These are phyloP conservation scores for Penicillium canariense DNA, from an alignment of 495 filamentous ascomycete genomes.

Conservation along the genomic window DNA sequence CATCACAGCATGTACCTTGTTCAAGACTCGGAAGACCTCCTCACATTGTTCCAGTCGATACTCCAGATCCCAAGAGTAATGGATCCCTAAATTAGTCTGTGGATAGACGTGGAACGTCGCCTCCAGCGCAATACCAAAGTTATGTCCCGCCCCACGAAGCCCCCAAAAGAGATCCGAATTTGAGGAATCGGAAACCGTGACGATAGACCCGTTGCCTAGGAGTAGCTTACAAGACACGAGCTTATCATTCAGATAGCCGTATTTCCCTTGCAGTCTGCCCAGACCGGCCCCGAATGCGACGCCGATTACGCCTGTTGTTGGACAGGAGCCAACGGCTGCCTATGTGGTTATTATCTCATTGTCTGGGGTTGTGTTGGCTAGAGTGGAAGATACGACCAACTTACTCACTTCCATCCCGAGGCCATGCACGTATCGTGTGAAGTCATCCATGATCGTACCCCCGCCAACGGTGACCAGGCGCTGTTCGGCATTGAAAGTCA, in stretches of 20 bases:
- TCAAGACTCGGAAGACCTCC: not conserved
- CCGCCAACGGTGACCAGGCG: not conserved
- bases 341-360: not conserved
- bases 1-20: not conserved
- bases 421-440: not conserved
- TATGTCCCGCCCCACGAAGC: slow-evolving; percentile 31
- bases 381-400: no score
- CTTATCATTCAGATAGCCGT: not conserved
- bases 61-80: not conserved
- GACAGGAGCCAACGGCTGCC: not conserved
- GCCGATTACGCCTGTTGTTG: not conserved
- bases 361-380: no score
- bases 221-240: not conserved
- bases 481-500: not conserved
- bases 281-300: not conserved
- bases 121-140: slow-evolving; percentile 28
- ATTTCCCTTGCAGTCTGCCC: not conserved
- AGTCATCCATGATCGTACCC: not conserved
- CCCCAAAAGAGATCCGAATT: slow-evolving; percentile 39
- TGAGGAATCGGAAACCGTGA: slow-evolving; percentile 20
- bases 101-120: not conserved
- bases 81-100: not conserved
- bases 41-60: not conserved
- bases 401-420: not conserved
- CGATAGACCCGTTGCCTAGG: not conserved